Percentiles rank a stretch among this genome's conserved stretches.
Conservation (phyloP, 352 stramenopile species). For the Phytophthora pisi region DNA sequence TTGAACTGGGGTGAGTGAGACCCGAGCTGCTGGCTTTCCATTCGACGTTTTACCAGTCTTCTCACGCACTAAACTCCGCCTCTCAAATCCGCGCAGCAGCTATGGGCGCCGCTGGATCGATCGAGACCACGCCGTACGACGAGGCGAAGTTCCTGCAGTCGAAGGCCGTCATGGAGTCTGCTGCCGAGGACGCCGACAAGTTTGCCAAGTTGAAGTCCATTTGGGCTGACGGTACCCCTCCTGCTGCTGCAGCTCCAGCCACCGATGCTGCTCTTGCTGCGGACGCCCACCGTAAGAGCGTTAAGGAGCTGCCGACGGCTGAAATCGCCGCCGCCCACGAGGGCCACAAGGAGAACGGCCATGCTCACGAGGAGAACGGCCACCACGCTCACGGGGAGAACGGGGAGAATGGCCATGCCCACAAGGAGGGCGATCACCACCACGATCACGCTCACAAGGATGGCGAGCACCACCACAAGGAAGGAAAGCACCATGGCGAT, state of each 20-base stretch:
- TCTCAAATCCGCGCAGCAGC: background rate
- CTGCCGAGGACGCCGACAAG: slow-evolving; percentile 64
- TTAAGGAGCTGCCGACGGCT: slow-evolving; percentile 37
- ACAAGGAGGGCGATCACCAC: slow-evolving; percentile 10
- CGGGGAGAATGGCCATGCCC: background rate
- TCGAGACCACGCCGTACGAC: slow-evolving; percentile 67
- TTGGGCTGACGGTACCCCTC: slow-evolving; percentile 41
- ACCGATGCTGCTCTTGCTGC: background rate
- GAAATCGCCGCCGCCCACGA: slow-evolving; percentile 8
- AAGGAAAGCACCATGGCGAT: background rate
- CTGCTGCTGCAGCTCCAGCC: slow-evolving; percentile 5
- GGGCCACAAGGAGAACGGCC: slow-evolving; percentile 1
- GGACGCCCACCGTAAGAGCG: slow-evolving; percentile 42
- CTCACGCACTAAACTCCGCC: slow-evolving; percentile 11
- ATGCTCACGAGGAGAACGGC: background rate
- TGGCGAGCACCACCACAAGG: background rate
- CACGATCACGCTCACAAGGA: slow-evolving; percentile 12
- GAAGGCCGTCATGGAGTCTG: slow-evolving; percentile 71
- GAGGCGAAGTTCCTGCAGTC: slow-evolving; percentile 71
- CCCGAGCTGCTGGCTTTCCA: slow-evolving; percentile 5
- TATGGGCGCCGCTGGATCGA: slow-evolving; percentile 61
- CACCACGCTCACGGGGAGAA: slow-evolving; percentile 11
- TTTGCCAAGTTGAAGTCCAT: slow-evolving; percentile 75
- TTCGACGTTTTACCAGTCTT: slow-evolving; percentile 34
- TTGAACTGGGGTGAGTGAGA: background rate